phyloP scores from a whole-genome alignment of 371 early-diverging fungal species.

The Amoeboaphelidium protococcarum region DNA sequence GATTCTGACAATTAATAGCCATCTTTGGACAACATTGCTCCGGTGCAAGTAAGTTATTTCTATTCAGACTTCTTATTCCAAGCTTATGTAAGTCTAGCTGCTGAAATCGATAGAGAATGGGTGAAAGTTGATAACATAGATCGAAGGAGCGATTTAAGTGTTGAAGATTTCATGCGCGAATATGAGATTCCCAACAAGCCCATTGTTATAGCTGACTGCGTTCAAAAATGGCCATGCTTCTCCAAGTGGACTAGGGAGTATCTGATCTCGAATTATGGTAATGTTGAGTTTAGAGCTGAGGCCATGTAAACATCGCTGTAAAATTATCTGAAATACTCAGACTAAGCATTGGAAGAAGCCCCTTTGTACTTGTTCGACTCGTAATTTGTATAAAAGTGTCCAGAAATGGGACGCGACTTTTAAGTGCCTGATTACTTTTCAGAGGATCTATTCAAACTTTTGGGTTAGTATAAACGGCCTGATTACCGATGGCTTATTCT shows the following conservation, averaged over 20 bases:
- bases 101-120: constrained; percentile 13
- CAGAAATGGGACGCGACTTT: constrained; percentile 19
- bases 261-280: constrained; percentile 13
- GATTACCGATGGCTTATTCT: constrained; percentile 42
- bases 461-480: constrained; percentile 20
- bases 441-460: constrained; percentile 25
- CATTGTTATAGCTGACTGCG: constrained; percentile 27
- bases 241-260: constrained; percentile 17
- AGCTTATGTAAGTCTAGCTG: constrained; percentile 20
- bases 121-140: constrained; percentile 17
- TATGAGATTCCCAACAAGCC: constrained; percentile 22
- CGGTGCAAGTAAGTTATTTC: constrained; percentile 12
- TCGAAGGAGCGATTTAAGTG: constrained; percentile 12
- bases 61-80: constrained; percentile 29
- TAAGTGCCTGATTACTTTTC: constrained; percentile 27
- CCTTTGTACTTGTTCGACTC: constrained; percentile 43
- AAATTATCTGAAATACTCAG: constrained; percentile 21
- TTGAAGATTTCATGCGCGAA: constrained; percentile 17
- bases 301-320: constrained; percentile 21
- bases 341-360: constrained; percentile 15
- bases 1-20: not conserved
- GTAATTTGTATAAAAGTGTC: constrained; percentile 19
- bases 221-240: constrained; percentile 21
- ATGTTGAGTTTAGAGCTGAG: constrained; percentile 26
- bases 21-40: not conserved